Conservation (phyloP, 805 yeast genomes). For the Nakazawaea peltata region DNA sequence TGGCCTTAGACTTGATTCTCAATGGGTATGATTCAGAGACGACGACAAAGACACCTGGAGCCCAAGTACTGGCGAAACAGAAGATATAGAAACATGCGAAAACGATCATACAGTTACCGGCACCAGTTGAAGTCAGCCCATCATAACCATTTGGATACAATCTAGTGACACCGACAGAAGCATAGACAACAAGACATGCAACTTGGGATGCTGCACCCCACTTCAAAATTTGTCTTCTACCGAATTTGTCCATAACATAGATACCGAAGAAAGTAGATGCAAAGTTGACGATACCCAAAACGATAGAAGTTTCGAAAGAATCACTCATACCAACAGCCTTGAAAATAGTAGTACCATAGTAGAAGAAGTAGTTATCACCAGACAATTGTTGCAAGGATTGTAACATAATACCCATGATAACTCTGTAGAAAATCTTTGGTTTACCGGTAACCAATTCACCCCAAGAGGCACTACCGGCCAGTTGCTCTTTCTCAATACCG, state of each 20-base stretch:
- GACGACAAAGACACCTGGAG: conserved; percentile 61
- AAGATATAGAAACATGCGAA: conserved; percentile 55
- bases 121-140: conserved; percentile 33
- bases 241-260: conserved; percentile 43
- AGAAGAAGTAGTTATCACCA: conserved; percentile 60
- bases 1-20: conserved; percentile 60
- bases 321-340: conserved; percentile 50
- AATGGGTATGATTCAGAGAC: conserved; percentile 54
- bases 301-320: conserved; percentile 50
- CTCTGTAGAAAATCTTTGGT: conserved; percentile 51
- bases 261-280: conserved; percentile 45
- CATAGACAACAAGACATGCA: conserved; percentile 49
- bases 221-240: conserved; percentile 45
- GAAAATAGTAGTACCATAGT: conserved; percentile 55
- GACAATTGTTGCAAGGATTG: conserved; percentile 57
- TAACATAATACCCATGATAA: conserved; percentile 47
- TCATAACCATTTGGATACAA: conserved; percentile 30
- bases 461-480: conserved; percentile 64
- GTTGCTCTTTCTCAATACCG: conserved; percentile 51
- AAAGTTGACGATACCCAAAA: conserved; percentile 49
- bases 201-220: conserved; percentile 48
- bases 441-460: conserved; percentile 52
- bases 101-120: conserved; percentile 49
- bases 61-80: conserved; percentile 72
- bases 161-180: conserved; percentile 49